phyloP scores from a whole-genome alignment of 495 filamentous ascomycete species.

The Aspergillus biplanus region DNA sequence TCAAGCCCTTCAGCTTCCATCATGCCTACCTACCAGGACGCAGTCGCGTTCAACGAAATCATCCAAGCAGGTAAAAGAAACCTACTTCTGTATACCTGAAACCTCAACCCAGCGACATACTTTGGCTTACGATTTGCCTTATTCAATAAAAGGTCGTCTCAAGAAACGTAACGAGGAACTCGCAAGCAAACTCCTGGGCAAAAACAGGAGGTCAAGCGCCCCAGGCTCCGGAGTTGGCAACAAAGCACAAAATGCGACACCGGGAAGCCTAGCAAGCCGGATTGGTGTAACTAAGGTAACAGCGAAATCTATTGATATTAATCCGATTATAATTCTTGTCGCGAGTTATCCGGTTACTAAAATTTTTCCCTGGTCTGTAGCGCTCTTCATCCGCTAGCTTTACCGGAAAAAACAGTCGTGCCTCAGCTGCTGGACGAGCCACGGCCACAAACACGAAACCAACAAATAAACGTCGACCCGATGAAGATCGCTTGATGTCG shows the following conservation, averaged over 20 bases:
- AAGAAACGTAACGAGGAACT: constrained; percentile 72
- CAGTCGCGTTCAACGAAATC: constrained; percentile 65
- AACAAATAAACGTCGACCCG: constrained; percentile 39
- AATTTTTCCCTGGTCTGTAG: constrained; percentile 28
- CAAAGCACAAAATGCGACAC: constrained; percentile 51
- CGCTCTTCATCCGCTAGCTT: constrained; percentile 46
- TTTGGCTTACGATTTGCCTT: constrained; percentile 13
- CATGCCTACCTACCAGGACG: constrained; percentile 55
- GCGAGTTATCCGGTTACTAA: neutral
- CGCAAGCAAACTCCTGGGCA: constrained; percentile 71
- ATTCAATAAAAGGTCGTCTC: constrained; percentile 57
- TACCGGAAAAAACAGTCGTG: constrained; percentile 36
- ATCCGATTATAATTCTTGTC: neutral
- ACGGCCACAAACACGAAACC: constrained; percentile 32
- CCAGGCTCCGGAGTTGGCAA: constrained; percentile 50
- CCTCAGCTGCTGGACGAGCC: constrained; percentile 26
- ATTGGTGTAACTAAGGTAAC: constrained; percentile 74
- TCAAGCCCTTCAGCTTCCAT: constrained; percentile 4
- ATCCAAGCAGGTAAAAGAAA: constrained; percentile 59
- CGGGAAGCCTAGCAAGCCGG: constrained; percentile 68
- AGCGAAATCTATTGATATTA: neutral
- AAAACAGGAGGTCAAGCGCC: constrained; percentile 62
- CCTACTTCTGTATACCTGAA: neutral
- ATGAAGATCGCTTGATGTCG: constrained; percentile 42
- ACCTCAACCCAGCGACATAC: constrained; percentile 10